These are phyloP conservation scores for Lentinula guzmanii DNA, from an alignment of 768 basidiomycete genomes.

Conservation along the genomic window DNA sequence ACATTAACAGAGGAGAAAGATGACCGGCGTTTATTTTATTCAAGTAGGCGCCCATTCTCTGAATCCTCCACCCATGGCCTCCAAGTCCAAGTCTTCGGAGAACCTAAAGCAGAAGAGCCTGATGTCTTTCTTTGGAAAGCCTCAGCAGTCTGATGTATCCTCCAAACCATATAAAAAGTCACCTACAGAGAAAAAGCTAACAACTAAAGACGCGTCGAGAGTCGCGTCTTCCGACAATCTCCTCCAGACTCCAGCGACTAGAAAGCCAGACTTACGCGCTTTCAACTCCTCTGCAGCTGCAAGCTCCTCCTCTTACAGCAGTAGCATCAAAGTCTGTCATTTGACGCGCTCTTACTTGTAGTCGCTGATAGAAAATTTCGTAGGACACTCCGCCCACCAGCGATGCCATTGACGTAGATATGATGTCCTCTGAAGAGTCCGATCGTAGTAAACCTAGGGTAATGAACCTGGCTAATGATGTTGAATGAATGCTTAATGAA, in stretches of 20 bases:
- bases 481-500: background rate
- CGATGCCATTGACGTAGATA: constrained; percentile 72
- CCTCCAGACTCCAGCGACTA: constrained; percentile 35
- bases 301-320: constrained; percentile 34
- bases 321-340: constrained; percentile 25
- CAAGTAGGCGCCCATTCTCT: background rate
- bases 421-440: constrained; percentile 50
- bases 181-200: constrained; percentile 9
- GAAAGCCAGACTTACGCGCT: constrained; percentile 19
- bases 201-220: constrained; percentile 26
- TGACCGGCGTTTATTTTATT: background rate
- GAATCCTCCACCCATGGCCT: constrained; percentile 6
- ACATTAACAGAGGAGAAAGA: no score
- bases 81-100: constrained; percentile 30
- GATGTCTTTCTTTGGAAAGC: constrained; percentile 57
- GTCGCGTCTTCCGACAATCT: constrained; percentile 16
- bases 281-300: constrained; percentile 33
- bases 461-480: constrained; percentile 6
- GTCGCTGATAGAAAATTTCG: background rate
- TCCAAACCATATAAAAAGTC: constrained; percentile 15
- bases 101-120: constrained; percentile 71
- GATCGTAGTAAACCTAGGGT: constrained; percentile 27
- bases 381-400: constrained; percentile 69
- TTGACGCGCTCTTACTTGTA: background rate
- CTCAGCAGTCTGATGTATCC: constrained; percentile 15